These are phyloP conservation scores for Amorphotheca resinae DNA, from an alignment of 495 filamentous ascomycete species.

Conservation along the genomic window DNA sequence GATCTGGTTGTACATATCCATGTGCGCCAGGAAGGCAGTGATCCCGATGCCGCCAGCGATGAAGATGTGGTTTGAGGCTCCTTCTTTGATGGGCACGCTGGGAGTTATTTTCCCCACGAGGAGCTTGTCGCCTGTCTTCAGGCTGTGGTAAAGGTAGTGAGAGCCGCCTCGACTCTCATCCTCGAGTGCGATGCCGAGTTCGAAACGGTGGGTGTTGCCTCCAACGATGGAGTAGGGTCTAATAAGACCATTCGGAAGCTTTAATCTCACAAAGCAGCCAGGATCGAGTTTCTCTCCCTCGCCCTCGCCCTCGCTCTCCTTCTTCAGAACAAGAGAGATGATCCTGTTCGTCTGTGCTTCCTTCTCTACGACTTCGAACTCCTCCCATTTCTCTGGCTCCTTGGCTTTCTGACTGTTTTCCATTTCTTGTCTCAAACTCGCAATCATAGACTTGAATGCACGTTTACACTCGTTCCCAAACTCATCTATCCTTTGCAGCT, in stretches of 20 bases:
- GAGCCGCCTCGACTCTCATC: constrained; percentile 35
- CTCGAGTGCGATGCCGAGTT: constrained; percentile 35
- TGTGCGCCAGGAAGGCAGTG: constrained; percentile 34
- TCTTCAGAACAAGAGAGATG: constrained; percentile 28
- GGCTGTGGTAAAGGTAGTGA: constrained; percentile 27
- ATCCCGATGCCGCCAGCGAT: constrained; percentile 40
- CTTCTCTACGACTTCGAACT: constrained; percentile 33
- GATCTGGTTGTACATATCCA: constrained; percentile 17
- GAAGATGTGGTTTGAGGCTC: constrained; percentile 36
- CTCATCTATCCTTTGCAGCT: constrained; percentile 30
- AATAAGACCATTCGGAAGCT: constrained; percentile 27
- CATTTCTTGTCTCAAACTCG: constrained; percentile 23
- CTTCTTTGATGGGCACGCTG: constrained; percentile 19
- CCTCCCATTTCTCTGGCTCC: constrained; percentile 26
- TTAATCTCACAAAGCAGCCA: constrained; percentile 33
- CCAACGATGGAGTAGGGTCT: constrained; percentile 34
- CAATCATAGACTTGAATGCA: constrained; percentile 28
- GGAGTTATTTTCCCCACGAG: constrained; percentile 30
- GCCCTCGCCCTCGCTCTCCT: neutral
- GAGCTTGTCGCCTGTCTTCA: constrained; percentile 33
- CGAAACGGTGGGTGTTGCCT: constrained; percentile 28
- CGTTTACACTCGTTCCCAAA: constrained; percentile 35
- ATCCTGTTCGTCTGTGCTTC: constrained; percentile 28
- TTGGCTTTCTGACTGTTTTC: constrained; percentile 12
- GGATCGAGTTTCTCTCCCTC: constrained; percentile 14